These are phyloP conservation scores for Fusarium poae DNA, from an alignment of 2,329 filamentous ascomycete species.

Conservation along the genomic window DNA sequence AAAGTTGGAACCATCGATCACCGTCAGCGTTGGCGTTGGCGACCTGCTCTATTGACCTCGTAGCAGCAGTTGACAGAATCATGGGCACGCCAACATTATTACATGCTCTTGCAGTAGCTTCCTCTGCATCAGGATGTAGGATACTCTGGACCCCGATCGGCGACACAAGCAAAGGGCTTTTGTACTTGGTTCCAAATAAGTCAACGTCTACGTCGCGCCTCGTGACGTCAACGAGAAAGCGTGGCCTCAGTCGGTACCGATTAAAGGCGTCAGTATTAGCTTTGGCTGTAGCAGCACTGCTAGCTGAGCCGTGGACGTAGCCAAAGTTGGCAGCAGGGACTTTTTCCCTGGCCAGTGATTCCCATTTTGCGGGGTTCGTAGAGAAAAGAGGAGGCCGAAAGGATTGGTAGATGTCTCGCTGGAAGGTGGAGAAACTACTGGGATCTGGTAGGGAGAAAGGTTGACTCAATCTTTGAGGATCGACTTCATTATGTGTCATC, in stretches of 20 bases:
- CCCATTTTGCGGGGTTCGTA: slow-evolving; percentile 42
- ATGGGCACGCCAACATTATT: slow-evolving; percentile 72
- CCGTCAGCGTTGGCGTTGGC: slow-evolving; percentile 69
- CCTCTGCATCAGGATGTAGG: slow-evolving; percentile 75
- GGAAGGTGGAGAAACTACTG: slow-evolving; percentile 38
- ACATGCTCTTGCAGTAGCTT: slow-evolving; percentile 73
- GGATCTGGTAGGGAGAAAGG: slow-evolving; percentile 34
- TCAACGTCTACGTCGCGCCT: slow-evolving; percentile 64
- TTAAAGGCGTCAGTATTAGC: slow-evolving; percentile 70
- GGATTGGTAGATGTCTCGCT: slow-evolving; percentile 46
- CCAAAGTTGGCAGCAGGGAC: slow-evolving; percentile 58
- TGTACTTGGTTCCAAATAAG: slow-evolving; percentile 65
- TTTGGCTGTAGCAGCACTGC: slow-evolving; percentile 71
- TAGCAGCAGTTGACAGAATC: slow-evolving; percentile 74
- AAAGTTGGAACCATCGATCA: slow-evolving; percentile 79
- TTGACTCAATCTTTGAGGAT: slow-evolving; percentile 22
- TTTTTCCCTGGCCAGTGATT: slow-evolving; percentile 35
- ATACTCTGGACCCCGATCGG: slow-evolving; percentile 78
- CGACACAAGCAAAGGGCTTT: slow-evolving; percentile 67
- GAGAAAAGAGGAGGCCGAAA: slow-evolving; percentile 40
- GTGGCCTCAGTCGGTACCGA: slow-evolving; percentile 65
- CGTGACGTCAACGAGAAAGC: slow-evolving; percentile 61
- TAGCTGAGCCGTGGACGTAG: slow-evolving; percentile 73
- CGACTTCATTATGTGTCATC: slow-evolving; percentile 10
- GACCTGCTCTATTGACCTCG: slow-evolving; percentile 74